Conservation (phyloP, 2,329 filamentous ascomycete species). For the Drechslerella dactyloides region DNA sequence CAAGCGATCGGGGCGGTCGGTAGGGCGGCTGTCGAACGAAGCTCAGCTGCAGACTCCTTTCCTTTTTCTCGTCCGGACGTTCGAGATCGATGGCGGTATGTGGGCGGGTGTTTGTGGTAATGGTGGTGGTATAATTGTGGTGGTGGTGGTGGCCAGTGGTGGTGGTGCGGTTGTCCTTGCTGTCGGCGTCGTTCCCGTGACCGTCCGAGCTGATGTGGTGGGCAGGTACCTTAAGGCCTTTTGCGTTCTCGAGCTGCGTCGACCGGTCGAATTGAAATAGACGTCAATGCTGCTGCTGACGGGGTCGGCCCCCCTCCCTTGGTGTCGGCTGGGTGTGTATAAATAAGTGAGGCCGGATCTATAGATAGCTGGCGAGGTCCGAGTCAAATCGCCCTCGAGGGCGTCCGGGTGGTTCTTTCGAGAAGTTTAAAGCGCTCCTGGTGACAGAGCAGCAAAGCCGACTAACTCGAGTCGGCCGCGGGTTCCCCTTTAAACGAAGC, state of each 20-base stretch:
- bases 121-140: background rate
- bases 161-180: conserved; percentile 1
- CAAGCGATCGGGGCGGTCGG: too few species aligned
- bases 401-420: conserved; percentile 10
- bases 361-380: conserved; percentile 11
- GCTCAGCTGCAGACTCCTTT: too few species aligned
- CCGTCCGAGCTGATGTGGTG: too few species aligned
- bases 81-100: too few species aligned
- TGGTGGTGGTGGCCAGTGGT: background rate
- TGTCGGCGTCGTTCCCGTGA: conserved; percentile 32
- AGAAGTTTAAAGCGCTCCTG: conserved; percentile 22
- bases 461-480: background rate
- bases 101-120: too few species aligned
- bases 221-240: too few species aligned
- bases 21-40: too few species aligned
- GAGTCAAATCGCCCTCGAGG: conserved; percentile 6
- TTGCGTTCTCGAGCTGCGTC: too few species aligned
- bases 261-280: too few species aligned
- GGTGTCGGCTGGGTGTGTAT: conserved; percentile 1
- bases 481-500: background rate
- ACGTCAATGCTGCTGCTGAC: too few species aligned
- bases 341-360: conserved; percentile 1
- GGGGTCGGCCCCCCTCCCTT: too few species aligned
- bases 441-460: background rate
- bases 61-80: too few species aligned